These are phyloP conservation scores for Xylariales sp. DNA, from an alignment of 2,329 filamentous ascomycete genomes.

Conservation along the genomic window DNA sequence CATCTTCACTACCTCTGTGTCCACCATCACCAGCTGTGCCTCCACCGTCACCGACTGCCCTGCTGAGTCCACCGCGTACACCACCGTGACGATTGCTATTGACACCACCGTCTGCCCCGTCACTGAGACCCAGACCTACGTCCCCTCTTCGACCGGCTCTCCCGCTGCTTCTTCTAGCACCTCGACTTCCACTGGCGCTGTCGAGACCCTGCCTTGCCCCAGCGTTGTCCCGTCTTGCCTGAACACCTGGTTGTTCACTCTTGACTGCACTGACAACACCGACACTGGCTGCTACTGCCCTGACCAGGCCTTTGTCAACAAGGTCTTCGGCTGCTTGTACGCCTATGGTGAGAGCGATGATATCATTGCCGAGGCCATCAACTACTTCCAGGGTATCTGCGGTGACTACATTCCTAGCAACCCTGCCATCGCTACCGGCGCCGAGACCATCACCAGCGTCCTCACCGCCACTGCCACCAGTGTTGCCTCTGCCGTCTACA, in stretches of 20 bases:
- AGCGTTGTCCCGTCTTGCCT: conserved; percentile 79
- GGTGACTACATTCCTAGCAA: conserved; percentile 69
- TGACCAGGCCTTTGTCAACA: conserved; percentile 67
- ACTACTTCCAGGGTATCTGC: conserved; percentile 90
- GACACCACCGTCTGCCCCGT: conserved; percentile 60
- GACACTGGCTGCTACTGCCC: conserved; percentile 86
- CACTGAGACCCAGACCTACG: conserved; percentile 44
- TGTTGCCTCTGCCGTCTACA: conserved; percentile 35
- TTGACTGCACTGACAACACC: conserved; percentile 78
- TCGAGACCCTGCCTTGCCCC: conserved; percentile 55
- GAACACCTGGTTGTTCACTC: conserved; percentile 79
- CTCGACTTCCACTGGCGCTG: conserved; percentile 26
- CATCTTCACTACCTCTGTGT: conserved; percentile 43
- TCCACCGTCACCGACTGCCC: conserved; percentile 46
- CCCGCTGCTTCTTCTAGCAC: conserved; percentile 8
- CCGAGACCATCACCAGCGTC: conserved; percentile 60
- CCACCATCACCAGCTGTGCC: conserved; percentile 49
- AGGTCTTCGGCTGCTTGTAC: conserved; percentile 77
- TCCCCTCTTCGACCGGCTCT: conserved; percentile 13
- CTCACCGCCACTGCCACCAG: conserved; percentile 45
- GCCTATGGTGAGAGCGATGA: conserved; percentile 65
- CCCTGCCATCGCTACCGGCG: conserved; percentile 78
- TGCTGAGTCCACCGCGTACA: conserved; percentile 37
- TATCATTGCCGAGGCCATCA: conserved; percentile 66
- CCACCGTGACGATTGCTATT: conserved; percentile 50